Base-by-base conservation (phyloP, 1,284 basidiomycete genomes). In the Dichomitus squalens region DNA sequence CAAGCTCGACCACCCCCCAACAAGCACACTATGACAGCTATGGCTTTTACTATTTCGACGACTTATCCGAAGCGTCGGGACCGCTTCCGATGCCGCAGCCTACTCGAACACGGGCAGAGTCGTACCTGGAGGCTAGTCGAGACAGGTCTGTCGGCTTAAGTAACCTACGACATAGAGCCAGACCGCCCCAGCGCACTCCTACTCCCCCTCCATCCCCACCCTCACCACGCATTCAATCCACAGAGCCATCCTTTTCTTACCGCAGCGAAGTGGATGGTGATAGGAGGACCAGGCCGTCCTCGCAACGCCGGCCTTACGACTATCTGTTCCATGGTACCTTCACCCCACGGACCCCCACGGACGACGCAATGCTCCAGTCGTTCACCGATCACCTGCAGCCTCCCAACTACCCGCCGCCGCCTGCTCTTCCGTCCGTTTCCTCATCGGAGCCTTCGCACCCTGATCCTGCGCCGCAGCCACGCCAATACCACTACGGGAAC, bases 91-190 rank as follows among this genome's bases (percentile, higher is more conserved):
- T 31, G 31, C 29, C n/a, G 18, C 18, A n/a, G 18, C 29, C 44
- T 12, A 20, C 29, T 18, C 18, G 29, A 29, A 18, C 44, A 8
- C 29, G 11, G n/a, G 31, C 8, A 18, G 29, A 29, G 4, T 52
- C 55, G 11, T 34, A 31, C 14, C n/a, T 58, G 8, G 61, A 63
- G 23, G 41, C 43, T 2, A 58, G 51, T 18, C 53, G 52, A 20
- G 57, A 52, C 1, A 38, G 61, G 9, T 48, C 56, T 0, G 7
- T 46, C 3, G 50, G 27, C 7, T 49, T 63, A 38, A 51, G 27
- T 16, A 49, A 44, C 6, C 25, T 63, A 18, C 56, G 59, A 7
- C 61, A 57, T 20, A 52, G 61, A 23, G 54, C 54, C 2, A 18
- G 44, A 18, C 43, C 56, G 14, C 29, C 51, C 11, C 29, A 31